Conservation (phyloP, 805 yeast species). For the Metschnikowia cubensis region DNA sequence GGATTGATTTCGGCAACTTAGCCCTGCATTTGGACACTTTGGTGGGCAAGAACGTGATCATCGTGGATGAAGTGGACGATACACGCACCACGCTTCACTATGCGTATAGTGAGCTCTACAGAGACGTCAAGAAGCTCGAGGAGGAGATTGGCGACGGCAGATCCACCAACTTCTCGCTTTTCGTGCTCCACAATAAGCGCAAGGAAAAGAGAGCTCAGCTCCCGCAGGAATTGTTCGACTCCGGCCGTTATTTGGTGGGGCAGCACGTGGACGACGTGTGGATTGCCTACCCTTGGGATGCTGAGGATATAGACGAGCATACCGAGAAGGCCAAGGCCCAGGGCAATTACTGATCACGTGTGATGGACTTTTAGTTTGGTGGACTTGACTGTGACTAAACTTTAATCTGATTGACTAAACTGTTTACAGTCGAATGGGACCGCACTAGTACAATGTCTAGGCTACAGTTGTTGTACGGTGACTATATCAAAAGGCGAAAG, state of each 20-base stretch:
- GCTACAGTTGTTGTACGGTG: no score
- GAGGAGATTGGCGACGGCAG: slow-evolving; percentile 46
- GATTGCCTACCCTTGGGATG: slow-evolving; percentile 90
- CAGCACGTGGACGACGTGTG: slow-evolving; percentile 73
- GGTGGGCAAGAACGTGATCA: slow-evolving; percentile 65
- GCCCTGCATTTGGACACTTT: slow-evolving; percentile 56
- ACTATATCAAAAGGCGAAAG: no score
- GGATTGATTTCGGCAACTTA: slow-evolving; percentile 61
- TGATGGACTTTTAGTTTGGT: no score
- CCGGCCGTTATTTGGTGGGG: slow-evolving; percentile 66
- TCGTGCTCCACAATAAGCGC: slow-evolving; percentile 72
- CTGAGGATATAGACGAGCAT: slow-evolving; percentile 69
- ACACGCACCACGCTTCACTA: slow-evolving; percentile 81
- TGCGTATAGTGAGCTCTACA: slow-evolving; percentile 68
- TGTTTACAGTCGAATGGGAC: no score
- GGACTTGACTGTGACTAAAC: no score
- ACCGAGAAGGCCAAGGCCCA: slow-evolving; percentile 69
- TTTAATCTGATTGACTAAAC: no score
- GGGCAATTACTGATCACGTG: slow-evolving; percentile 42
- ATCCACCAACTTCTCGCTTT: slow-evolving; percentile 57
- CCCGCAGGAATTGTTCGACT: slow-evolving; percentile 58
- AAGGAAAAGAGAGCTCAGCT: slow-evolving; percentile 71
- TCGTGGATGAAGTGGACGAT: slow-evolving; percentile 84
- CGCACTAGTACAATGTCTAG: no score
- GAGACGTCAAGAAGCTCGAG: slow-evolving; percentile 60